Conservation (phyloP, 78 protist genomes). For the Thecamonas trahens region DNA sequence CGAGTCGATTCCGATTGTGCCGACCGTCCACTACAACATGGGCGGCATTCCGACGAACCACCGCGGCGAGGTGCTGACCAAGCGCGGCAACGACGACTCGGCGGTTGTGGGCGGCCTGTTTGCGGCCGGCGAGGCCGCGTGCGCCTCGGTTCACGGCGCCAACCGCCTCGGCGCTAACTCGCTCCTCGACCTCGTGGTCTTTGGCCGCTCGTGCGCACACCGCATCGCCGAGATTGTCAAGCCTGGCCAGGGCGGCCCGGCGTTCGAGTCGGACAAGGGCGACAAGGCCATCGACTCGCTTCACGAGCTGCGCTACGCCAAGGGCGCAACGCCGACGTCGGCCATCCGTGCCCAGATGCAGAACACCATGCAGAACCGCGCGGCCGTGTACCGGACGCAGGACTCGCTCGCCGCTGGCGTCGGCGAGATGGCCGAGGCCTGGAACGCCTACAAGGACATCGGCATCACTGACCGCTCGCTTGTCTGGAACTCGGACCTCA, state of each 20-base stretch:
- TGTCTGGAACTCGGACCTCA: constrained; percentile 90
- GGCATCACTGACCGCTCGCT: constrained; percentile 36
- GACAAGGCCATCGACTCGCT: constrained; percentile 74
- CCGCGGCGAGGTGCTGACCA: constrained; percentile 74
- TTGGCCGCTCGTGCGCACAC: constrained; percentile 93
- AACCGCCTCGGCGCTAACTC: constrained; percentile 98
- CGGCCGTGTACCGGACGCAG: constrained; percentile 92
- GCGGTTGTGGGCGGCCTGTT: constrained; percentile 85
- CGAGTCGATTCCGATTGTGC: constrained; percentile 97
- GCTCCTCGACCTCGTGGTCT: constrained; percentile 96
- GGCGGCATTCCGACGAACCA: constrained; percentile 97
- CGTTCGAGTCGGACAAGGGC: constrained; percentile 30
- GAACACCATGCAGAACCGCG: constrained; percentile 75
- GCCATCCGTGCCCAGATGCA: constrained; percentile 80
- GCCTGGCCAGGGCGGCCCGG: constrained; percentile 39
- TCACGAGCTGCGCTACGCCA: constrained; percentile 73
- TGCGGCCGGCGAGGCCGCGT: constrained; percentile 97
- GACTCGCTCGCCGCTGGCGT: constrained; percentile 67
- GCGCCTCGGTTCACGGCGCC: constrained; percentile 96
- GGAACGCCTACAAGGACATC: constrained; percentile 55
- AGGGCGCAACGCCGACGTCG: constrained; percentile 68
- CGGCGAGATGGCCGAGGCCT: constrained; percentile 45
- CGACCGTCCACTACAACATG: constrained; percentile 99
- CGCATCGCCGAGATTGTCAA: constrained; percentile 22
- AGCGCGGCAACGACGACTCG: constrained; percentile 17